Conservation (phyloP, 192 early-diverging fungal genomes). For the Funneliformis geosporum region DNA sequence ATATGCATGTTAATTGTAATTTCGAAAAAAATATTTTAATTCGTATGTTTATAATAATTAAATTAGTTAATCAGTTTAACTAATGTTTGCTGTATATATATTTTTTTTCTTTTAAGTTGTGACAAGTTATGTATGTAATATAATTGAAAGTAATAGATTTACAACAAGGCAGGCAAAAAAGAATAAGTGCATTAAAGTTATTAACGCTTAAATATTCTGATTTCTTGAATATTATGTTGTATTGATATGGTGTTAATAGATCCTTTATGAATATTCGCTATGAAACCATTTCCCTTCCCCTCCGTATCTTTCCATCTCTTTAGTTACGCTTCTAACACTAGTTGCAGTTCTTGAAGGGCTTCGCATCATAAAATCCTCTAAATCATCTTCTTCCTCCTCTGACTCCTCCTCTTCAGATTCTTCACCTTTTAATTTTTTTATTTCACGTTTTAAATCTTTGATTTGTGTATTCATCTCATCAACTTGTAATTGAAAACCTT, state of each 20-base stretch:
- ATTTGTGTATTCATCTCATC: constrained; percentile 25
- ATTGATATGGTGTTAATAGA: not conserved
- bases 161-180: too few species aligned
- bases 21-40: too few species aligned
- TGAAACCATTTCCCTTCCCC: constrained; percentile 24
- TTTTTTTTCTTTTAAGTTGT: too few species aligned
- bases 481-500: constrained; percentile 27
- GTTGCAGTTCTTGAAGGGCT: constrained; percentile 6
- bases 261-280: constrained; percentile 8
- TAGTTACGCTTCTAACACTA: constrained; percentile 19
- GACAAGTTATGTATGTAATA: too few species aligned
- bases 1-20: too few species aligned
- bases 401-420: not conserved
- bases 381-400: not conserved
- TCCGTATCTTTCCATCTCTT: constrained; percentile 21
- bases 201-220: too few species aligned
- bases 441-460: constrained; percentile 26
- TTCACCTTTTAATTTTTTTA: constrained; percentile 20
- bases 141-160: too few species aligned
- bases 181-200: too few species aligned
- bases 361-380: constrained; percentile 9
- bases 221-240: not conserved
- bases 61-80: too few species aligned
- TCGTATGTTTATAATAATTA: too few species aligned
- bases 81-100: too few species aligned